phyloP scores from a whole-genome alignment of 495 filamentous ascomycete species.

The Neurospora intermedia region DNA sequence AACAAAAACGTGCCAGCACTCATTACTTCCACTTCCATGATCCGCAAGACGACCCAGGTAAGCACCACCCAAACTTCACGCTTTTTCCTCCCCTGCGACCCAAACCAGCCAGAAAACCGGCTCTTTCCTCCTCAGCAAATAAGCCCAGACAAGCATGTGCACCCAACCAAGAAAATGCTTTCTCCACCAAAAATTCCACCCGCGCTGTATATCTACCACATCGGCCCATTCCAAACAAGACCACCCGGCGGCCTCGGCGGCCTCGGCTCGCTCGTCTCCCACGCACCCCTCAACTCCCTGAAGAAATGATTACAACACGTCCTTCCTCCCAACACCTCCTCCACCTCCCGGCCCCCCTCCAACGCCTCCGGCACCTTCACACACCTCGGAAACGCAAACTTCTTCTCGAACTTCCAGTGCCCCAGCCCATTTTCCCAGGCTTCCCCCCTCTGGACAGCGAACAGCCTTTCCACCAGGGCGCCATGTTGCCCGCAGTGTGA shows the following conservation, averaged over 20 bases:
- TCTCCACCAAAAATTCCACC: not conserved
- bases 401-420: not conserved
- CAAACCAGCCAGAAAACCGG: not conserved
- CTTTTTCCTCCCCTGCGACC: not conserved
- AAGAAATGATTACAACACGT: not conserved
- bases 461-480: not conserved
- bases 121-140: not conserved
- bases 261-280: not conserved
- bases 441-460: not conserved
- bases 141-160: not conserved
- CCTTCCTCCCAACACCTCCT: not conserved
- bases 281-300: not conserved
- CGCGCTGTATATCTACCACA: not conserved
- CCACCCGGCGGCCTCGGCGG: not conserved
- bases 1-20: not conserved
- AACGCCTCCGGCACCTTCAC: not conserved
- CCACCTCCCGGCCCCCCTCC: not conserved
- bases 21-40: not conserved
- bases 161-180: not conserved
- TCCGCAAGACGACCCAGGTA: not conserved
- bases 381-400: not conserved
- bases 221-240: not conserved
- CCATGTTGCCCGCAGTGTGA: not conserved
- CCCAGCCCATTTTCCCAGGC: not conserved
- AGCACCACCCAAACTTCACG: not conserved